Conservation (phyloP, 805 yeast genomes). For the Lipomyces starkeyi region DNA sequence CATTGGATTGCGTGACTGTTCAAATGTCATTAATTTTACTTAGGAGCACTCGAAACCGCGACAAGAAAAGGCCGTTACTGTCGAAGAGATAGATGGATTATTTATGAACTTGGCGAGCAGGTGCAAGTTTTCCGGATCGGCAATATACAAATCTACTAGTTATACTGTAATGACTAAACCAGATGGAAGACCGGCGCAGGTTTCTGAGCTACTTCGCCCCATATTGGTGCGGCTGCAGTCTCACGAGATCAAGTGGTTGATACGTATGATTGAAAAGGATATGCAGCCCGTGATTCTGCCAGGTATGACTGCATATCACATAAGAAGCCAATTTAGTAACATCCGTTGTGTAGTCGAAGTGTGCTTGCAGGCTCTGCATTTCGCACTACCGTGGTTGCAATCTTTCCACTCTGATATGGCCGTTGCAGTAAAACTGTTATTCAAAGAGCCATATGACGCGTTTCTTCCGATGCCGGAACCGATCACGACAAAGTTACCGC, state of each 20-base stretch:
- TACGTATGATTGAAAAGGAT: conserved; percentile 22
- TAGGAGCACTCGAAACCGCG: conserved; percentile 4
- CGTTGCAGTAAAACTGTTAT: conserved; percentile 2
- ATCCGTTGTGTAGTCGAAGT: conserved; percentile 3
- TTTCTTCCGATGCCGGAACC: conserved; percentile 5
- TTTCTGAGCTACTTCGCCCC: conserved; percentile 11
- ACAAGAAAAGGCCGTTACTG: background rate
- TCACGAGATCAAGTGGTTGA: conserved; percentile 28
- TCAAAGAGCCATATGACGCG: conserved; percentile 16
- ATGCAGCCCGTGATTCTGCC: conserved; percentile 24
- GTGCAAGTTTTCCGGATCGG: conserved; percentile 17
- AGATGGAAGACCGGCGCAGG: background rate
- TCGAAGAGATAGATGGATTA: conserved; percentile 16
- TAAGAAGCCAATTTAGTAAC: background rate
- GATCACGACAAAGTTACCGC: background rate
- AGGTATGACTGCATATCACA: background rate
- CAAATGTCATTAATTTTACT: too few species aligned
- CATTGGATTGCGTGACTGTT: background rate
- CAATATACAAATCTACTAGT: background rate
- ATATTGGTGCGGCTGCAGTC: conserved; percentile 15
- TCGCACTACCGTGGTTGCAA: conserved; percentile 21
- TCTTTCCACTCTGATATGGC: conserved; percentile 14
- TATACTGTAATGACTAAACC: background rate
- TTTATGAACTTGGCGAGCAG: conserved; percentile 12
- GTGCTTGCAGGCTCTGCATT: conserved; percentile 18